Evolutionary conservation across 441 rosid species (phyloP), one percentile per base, ranked within the genome.

Genomic region (Jatropha multifida): DNA sequence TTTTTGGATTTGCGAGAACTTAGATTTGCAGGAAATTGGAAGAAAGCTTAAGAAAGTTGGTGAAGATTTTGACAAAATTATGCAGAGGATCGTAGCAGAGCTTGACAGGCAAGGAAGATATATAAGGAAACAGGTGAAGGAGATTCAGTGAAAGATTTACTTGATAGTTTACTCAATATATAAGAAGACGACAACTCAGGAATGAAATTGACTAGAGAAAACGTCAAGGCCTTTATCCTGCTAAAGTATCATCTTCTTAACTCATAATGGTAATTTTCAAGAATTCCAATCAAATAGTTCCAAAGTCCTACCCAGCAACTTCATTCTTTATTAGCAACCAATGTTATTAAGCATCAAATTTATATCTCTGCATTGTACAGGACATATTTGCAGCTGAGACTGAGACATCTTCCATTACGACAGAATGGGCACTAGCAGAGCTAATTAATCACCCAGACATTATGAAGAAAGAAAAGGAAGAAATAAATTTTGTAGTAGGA

Each of bases 171-270:
- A 55, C 83, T 88, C 0, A 79, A 83, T 17, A 76, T 84, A 66
- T 72, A 76, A 7, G 89, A 80, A 79, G 86, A 86, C 78, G 82
- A 83, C 56, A 79, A 71, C 60, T 82, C 86, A n/a, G 86, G 83
- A 76, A 84, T 86, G 65, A 79, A 64, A 65, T 71, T 86, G 78
- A 82, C 86, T 52, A 79, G 70, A 76, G 89, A 86, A 69, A 85
- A 86, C 79, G 75, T 88, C 44, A 88, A 85, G 72, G 79, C 86
- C 74, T 86, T 88, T 79, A 78, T 88, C 79, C 46, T 86, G 87
- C 87, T 88, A 78, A 81, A 2, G 23, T 8, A 46, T 60, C 6
- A n/a, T 68, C n/a, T 38, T 26, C 18, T 49, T 26, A 12, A 27
- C 71, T 49, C 41, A 68, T 32, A 5, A 14, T 13, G 5, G 23